A percentile compares a stretch with the other conserved stretches of the same genome.
phyloP scores from a whole-genome alignment of 2,329 filamentous ascomycete species.

The Phialocephala sp. region DNA sequence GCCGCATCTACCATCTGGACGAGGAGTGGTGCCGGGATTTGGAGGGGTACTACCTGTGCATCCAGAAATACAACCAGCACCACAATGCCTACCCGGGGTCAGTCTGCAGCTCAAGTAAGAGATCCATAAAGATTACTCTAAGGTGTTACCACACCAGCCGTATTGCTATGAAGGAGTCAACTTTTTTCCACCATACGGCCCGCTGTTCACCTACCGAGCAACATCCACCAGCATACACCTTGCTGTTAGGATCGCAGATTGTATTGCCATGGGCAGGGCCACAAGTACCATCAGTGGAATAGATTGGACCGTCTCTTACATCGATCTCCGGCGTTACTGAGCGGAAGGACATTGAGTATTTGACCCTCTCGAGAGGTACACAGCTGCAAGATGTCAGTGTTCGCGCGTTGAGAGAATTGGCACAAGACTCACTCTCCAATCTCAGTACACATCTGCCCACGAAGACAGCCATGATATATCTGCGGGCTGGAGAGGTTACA shows the following conservation, averaged over 20 bases:
- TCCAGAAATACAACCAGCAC: constrained; percentile 49
- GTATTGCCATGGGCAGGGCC: constrained; percentile 40
- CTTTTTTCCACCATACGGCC: constrained; percentile 1
- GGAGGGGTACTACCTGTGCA: constrained; percentile 35
- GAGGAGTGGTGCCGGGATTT: constrained; percentile 23
- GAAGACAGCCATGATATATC: constrained; percentile 43
- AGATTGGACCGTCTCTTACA: constrained; percentile 47
- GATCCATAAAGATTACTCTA: constrained; percentile 34
- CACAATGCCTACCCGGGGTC: constrained; percentile 38
- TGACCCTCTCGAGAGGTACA: constrained; percentile 24
- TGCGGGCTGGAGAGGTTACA: constrained; percentile 45
- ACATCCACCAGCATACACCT: constrained; percentile 50
- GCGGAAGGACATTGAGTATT: constrained; percentile 28
- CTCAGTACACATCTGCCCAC: constrained; percentile 38
- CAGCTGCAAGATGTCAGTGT: constrained; percentile 35
- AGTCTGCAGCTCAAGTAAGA: neutral
- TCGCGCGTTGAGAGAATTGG: neutral
- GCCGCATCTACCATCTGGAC: constrained; percentile 40
- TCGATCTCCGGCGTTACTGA: constrained; percentile 18
- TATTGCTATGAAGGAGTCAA: constrained; percentile 32
- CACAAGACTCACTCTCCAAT: constrained; percentile 34
- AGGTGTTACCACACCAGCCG: constrained; percentile 50
- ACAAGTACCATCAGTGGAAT: constrained; percentile 45
- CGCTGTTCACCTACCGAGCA: constrained; percentile 45
- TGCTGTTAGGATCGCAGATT: constrained; percentile 50